Evolutionary conservation across 2,329 filamentous ascomycete species (phyloP), one percentile per base, ranked within the genome.

Genomic region (Fusarium sp.): DNA sequence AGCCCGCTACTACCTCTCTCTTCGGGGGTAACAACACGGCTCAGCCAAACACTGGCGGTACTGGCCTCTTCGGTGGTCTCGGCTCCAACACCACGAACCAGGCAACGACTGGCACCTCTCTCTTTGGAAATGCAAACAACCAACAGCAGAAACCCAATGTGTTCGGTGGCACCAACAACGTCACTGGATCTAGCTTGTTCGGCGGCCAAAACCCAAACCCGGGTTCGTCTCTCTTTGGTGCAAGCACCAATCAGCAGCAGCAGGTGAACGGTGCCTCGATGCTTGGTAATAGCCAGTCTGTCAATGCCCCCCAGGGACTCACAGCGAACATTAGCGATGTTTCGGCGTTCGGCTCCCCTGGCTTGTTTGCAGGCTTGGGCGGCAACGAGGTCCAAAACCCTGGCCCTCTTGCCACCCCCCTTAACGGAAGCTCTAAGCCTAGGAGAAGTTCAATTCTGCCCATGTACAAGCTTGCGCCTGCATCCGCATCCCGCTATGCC

Each of bases 331-430:
- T 96, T 61, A 89, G 89, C 64, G 93, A 95, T 69, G 85, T 89
- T n/a, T 93, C 92, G 57, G 95, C 96, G 0, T 99, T 97, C 76
- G 96, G 96, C 40, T 93, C 92, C 58, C 88, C 92, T 49, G 93
- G 93, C 1, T 86, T 99, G 18, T 98, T 98, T 79, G 88, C 90
- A 31, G 91, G 90, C 58, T 82, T 97, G 14, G 84, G 84, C 71
- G 85, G 77, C 77, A 89, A 76, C 81, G 92, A 81, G 81, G 81
- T 83, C 58, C 85, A 79, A 78, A 93, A 93, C 74, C 92, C 93
- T 3, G 96, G 96, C 2, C 96, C 96, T 3, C 85, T 99, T 69
- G 96, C 95, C 8, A 98, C 95, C 0, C 96, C 96, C 0, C 85
- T 98, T 11, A 91, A 90, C 8, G 90, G 89, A 69, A 90, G 89